Base-by-base conservation (phyloP, 768 basidiomycete species). In the Podaxis carcinomalis region DNA sequence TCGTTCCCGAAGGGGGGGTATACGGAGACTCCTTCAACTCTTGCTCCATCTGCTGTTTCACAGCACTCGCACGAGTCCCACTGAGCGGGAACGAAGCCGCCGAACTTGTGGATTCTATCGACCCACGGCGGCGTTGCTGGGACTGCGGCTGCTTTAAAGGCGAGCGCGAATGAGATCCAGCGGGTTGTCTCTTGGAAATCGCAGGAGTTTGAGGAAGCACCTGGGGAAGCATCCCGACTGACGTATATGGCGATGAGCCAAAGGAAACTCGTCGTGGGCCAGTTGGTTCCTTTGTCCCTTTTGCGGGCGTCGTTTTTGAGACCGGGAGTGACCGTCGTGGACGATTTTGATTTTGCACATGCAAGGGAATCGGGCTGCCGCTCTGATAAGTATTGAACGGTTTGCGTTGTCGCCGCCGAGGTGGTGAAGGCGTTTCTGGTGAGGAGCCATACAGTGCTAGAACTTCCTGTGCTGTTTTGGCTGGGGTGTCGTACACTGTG, bases 51-150 rank as follows among this genome's bases (percentile, higher is more conserved):
- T 56, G 64, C 61, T 72, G 73, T 65, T 77, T 77, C 19, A 70
- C 68, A 10, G 67, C 70, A 63, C 73, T 74, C 6, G 80, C 78
- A 21, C 70, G 70, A 1, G 79, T 79, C 5, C 77, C 77, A 11
- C 39, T 42, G 23, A 75, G 44, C 0, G 78, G 77, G 59, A 77
- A 76, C 2, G 70, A 68, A 5, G 72, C 72, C 4, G 40, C 76
- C 1, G 73, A 70, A 11, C 40, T 47, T 23, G 63, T 62, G 28
- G 62, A 60, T 13, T 28, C 56, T 16, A 28, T 36, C 5, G 63
- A 54, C 3, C 54, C 28, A 16, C 28, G 54, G 44, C 44, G 53
- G 13, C 50, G 40, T 28, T 32, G 56, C 46, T 57, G 47, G 5
- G 54, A 19, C 32, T 51, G 46, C 13, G 53, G 55, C 44, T 19